Conservation (phyloP, 352 stramenopile species). For the Phytopythium helicoides region DNA sequence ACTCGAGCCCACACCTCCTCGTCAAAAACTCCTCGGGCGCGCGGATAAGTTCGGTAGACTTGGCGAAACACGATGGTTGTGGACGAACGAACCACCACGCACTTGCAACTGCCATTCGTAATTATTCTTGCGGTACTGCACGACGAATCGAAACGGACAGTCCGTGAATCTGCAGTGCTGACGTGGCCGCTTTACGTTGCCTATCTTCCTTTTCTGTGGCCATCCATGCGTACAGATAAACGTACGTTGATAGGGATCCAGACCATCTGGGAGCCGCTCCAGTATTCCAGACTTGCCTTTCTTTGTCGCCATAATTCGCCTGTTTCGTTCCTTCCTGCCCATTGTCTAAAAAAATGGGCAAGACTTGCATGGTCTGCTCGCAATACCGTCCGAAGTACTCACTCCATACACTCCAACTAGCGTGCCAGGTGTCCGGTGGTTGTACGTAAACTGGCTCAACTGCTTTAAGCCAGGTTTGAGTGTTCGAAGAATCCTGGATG, state of each 20-base stretch:
- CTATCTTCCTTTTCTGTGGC: not conserved
- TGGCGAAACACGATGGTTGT: too few species aligned
- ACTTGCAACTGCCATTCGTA: too few species aligned
- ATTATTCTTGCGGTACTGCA: too few species aligned
- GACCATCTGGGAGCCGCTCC: not conserved
- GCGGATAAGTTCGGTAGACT: too few species aligned
- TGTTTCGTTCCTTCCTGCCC: slow-evolving; percentile 1
- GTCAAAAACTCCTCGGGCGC: too few species aligned
- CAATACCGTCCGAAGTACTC: not conserved
- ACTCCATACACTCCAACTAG: not conserved
- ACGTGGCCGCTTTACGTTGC: not conserved
- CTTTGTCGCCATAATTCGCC: not conserved
- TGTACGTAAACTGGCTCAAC: slow-evolving; percentile 2
- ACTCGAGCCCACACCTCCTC: too few species aligned
- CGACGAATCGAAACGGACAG: too few species aligned
- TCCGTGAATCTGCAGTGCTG: too few species aligned
- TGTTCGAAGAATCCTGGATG: too few species aligned
- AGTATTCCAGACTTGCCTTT: not conserved
- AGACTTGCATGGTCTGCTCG: slow-evolving; percentile 6
- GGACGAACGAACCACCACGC: too few species aligned
- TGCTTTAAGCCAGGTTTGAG: too few species aligned
- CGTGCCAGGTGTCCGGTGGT: not conserved
- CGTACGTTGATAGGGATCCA: slow-evolving; percentile 7
- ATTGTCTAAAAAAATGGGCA: slow-evolving; percentile 5
- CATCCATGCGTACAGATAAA: slow-evolving; percentile 9